phyloP scores from a whole-genome alignment of 2,329 filamentous ascomycete genomes.

The Ophiostoma sp. region DNA sequence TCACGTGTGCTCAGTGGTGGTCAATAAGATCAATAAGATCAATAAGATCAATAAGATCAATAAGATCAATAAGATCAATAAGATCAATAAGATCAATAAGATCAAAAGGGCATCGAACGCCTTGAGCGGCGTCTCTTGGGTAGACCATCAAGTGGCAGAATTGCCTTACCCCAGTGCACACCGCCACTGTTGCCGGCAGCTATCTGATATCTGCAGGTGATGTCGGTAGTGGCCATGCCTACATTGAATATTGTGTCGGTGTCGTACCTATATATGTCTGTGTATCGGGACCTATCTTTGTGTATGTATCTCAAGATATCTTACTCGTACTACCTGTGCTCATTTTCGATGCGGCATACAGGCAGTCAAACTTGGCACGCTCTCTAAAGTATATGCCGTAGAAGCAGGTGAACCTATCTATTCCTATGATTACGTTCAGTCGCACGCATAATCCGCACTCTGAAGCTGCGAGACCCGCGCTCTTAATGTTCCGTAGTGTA shows the following conservation, averaged over 20 bases:
- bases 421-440: too few relatives aligned
- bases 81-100: not conserved
- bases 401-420: too few relatives aligned
- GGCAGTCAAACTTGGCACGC: too few relatives aligned
- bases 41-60: not conserved
- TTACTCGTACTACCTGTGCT: too few relatives aligned
- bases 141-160: not conserved
- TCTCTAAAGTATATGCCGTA: too few relatives aligned
- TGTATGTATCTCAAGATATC: too few relatives aligned
- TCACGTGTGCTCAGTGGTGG: not conserved
- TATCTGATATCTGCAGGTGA: too few relatives aligned
- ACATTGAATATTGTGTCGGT: too few relatives aligned
- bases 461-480: not conserved
- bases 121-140: not conserved
- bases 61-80: not conserved
- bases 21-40: not conserved
- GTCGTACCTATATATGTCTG: too few relatives aligned
- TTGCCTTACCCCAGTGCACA: not conserved
- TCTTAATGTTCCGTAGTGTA: slow-evolving; percentile 4
- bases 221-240: too few relatives aligned
- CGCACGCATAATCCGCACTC: not conserved
- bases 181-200: not conserved
- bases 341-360: too few relatives aligned
- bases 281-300: too few relatives aligned
- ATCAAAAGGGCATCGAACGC: not conserved